Evolutionary conservation across 2,329 filamentous ascomycete genomes (phyloP), one percentile per base, ranked within the genome.

Genomic region (Neonectria ditissima): DNA sequence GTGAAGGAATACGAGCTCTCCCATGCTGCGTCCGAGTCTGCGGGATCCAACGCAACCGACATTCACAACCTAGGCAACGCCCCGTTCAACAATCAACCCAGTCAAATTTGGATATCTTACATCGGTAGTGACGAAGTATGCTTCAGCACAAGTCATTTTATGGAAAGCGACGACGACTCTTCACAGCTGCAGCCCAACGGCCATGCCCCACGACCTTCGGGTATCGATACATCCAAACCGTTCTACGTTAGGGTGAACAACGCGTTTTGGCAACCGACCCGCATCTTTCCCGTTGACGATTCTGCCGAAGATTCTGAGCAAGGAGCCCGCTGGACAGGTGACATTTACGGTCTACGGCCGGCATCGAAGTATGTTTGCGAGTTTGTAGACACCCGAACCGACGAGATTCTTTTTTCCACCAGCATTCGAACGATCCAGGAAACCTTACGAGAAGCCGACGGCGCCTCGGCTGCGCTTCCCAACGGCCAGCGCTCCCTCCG

Each of bases 1-100:
- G 90, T 97, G 75, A 96, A 97, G 81, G 94, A 94, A 79, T 92
- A 93, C 72, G 91, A 94, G 80, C 87, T 97, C 76, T 95, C 92
- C 69, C 89, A 92, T 76, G 89, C 90, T 62, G 87, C 91, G 64
- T 87, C 88, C 59, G 92, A 94, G 79, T 91, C 89, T 54, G 88
- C 87, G 32, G 91, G 91, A 73, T 89, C 91, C 69, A 91, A 92
- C 75, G 89, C 89, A 72, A 92, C 89, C 74, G 91, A 93, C 74
- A 89, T 91, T 75, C 90, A 93, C 80, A 91, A 92, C 79, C 84
- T 93, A 76, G 91, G 90, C 69, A 92, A 92, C 76, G 90, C 91
- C 65, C 87, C 91, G 55, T 93, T 92, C 78, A 88, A 90, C 78
- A 83, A 84, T 48, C 86, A 92, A 75, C 87, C 89, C 48, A 87